Evolutionary conservation across 2,329 filamentous ascomycete genomes (phyloP), one percentile per base, ranked within the genome.

Genomic region (Xylariaceae sp.): DNA sequence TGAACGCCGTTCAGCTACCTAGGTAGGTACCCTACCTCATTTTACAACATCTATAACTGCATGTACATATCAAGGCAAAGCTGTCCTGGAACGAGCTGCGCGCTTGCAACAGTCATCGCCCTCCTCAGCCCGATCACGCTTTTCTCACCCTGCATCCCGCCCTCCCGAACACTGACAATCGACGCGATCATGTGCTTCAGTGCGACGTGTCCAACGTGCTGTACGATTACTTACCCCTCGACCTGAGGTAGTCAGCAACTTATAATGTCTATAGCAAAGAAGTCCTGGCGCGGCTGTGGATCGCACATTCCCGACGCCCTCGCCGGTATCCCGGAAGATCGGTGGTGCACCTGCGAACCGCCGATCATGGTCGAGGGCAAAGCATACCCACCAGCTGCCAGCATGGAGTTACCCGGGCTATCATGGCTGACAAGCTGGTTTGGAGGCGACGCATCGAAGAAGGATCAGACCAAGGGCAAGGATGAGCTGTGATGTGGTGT

Each of bases 251-350:
- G 4, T 32, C 30, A 32, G 16, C 15, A 13, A 13, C 30, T 32
- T 6, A 32, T 17, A 19, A 4, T 19, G 4, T 13, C 33, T 12
- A 8, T 3, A 74, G 72, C 66, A 19, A 73, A 71, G 56, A 64
- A 67, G 50, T 56, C 70, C 19, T 74, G 72, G 72, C 67, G 69
- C 45, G 72, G 72, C 46, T 75, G 71, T 59, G 71, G 72, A 37
- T 62, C 48, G 41, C 72, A 75, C 51, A 65, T 74, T 43, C 61
- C 67, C 8, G 55, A 62, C 12, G 71, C 69, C n/a, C 63, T 75
- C 34, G 49, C 59, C 24, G 62, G 64, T 42, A 59, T 74, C 3
- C 60, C 68, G 22, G 64, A 73, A 54, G 58, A 64, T 11, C 54
- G 73, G 34, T 72, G 71, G 71, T 75, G 72, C 57, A 66, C 64